phyloP scores from a whole-genome alignment of 176 grass and related monocot genomes.

The Tillandsia fasciculata region DNA sequence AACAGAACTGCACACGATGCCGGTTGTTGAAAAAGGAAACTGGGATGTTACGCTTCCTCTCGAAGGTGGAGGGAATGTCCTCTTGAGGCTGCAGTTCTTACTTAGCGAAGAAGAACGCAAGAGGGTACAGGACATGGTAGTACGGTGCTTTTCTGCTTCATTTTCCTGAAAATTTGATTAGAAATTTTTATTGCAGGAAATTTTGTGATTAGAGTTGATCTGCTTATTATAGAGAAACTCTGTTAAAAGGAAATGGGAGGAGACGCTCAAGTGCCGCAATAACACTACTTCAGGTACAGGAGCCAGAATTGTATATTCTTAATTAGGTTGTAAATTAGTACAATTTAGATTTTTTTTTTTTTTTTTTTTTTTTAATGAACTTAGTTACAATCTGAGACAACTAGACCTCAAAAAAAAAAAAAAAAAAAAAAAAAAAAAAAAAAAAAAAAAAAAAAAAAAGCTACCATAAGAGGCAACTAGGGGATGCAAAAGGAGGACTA shows the following conservation, averaged over 20 bases:
- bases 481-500: too few relatives aligned
- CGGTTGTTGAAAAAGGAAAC: constrained; percentile 31
- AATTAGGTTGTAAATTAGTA: not conserved
- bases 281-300: constrained; percentile 10
- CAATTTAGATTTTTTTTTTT: too few relatives aligned
- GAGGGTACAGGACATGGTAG: constrained; percentile 34
- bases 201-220: constrained; percentile 8
- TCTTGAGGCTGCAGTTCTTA: constrained; percentile 26
- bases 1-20: constrained; percentile 28
- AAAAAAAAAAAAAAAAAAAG: too few relatives aligned
- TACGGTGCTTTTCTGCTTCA: constrained; percentile 7
- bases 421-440: too few relatives aligned
- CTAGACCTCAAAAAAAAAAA: too few relatives aligned
- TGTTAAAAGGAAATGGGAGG: constrained; percentile 26
- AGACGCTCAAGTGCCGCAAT: constrained; percentile 22
- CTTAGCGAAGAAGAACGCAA: constrained; percentile 32
- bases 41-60: constrained; percentile 25
- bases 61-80: constrained; percentile 16
- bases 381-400: too few relatives aligned
- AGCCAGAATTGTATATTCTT: not conserved
- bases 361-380: too few relatives aligned
- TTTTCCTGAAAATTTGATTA: constrained; percentile 1
- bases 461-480: too few relatives aligned
- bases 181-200: not conserved
- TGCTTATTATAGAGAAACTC: constrained; percentile 33